Percentiles rank a stretch among this genome's conserved stretches.
phyloP scores from a whole-genome alignment of 106 monocot species.

The Alisma plantagoaquatica region DNA sequence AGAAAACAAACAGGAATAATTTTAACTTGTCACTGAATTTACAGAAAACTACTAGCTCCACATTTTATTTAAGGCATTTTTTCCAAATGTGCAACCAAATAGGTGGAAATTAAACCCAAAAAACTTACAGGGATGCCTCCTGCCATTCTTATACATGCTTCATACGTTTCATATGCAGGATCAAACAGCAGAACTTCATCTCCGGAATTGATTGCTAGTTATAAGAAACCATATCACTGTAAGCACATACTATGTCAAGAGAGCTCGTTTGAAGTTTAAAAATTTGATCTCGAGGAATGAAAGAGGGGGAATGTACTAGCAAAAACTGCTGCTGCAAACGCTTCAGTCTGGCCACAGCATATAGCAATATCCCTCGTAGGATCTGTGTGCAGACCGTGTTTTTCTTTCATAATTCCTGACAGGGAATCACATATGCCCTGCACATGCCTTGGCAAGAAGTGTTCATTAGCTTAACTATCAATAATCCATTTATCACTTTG shows the following conservation, averaged over 20 bases:
- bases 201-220: conserved; percentile 63
- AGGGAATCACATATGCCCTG: conserved; percentile 66
- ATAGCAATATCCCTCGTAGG: conserved; percentile 66
- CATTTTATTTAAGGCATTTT: no score
- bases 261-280: not conserved
- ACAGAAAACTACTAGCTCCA: no score
- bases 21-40: no score
- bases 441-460: conserved; percentile 45
- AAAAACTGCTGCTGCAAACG: conserved; percentile 74
- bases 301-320: conserved; percentile 33
- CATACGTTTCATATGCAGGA: conserved; percentile 91
- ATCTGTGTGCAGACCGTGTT: conserved; percentile 40
- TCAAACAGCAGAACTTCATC: conserved; percentile 88
- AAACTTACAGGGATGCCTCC: conserved; percentile 73
- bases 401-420: conserved; percentile 36
- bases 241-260: not conserved
- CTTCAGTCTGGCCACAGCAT: conserved; percentile 80
- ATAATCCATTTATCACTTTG: no score
- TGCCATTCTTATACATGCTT: conserved; percentile 57
- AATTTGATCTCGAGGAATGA: not conserved
- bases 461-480: not conserved
- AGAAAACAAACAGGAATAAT: no score
- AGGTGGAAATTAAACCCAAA: no score
- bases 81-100: no score
- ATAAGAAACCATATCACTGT: not conserved